A percentile compares a stretch with the other conserved stretches of the same genome.
Evolutionary conservation across 768 basidiomycete species (phyloP).

Genomic region (Paxillus involutus): DNA sequence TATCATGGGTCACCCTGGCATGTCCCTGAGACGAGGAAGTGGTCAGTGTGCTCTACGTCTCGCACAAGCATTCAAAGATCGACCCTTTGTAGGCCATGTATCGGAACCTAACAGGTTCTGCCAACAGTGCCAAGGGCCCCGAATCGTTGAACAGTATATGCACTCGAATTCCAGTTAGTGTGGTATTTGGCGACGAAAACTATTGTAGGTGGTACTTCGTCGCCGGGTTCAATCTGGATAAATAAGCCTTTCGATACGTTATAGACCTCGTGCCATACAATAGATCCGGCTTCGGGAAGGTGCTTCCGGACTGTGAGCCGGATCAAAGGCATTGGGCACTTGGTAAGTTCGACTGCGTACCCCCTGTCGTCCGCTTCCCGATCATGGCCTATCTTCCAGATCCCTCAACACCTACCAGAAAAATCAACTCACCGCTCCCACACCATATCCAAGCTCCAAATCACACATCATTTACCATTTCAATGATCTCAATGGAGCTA

Average conservation of each 20-base stretch:
- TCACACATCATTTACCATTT: too few relatives aligned
- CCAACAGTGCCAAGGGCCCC: conserved; percentile 54
- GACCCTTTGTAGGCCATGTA: conserved; percentile 55
- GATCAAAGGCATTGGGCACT: conserved; percentile 30
- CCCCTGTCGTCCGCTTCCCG: too few relatives aligned
- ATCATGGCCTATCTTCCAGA: conserved; percentile 9
- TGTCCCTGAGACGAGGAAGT: conserved; percentile 65
- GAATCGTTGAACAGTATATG: conserved; percentile 43
- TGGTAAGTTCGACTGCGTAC: conserved; percentile 26
- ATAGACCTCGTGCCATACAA: conserved; percentile 32
- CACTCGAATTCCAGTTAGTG: conserved; percentile 45
- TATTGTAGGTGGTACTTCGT: conserved; percentile 39
- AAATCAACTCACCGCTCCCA: conserved; percentile 3
- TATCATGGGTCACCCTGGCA: conserved; percentile 48
- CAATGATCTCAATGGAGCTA: too few relatives aligned
- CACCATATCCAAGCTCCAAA: too few relatives aligned
- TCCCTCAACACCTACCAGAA: conserved; percentile 27
- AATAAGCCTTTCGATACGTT: neutral
- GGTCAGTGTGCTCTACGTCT: conserved; percentile 35
- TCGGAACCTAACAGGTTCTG: conserved; percentile 52
- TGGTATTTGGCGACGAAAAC: conserved; percentile 51
- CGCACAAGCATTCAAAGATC: neutral
- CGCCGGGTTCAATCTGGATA: neutral
- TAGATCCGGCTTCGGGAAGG: conserved; percentile 23
- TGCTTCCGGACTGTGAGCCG: conserved; percentile 22